Conservation (phyloP, 1,284 basidiomycete species). For the Apiotrichum gamsii region DNA sequence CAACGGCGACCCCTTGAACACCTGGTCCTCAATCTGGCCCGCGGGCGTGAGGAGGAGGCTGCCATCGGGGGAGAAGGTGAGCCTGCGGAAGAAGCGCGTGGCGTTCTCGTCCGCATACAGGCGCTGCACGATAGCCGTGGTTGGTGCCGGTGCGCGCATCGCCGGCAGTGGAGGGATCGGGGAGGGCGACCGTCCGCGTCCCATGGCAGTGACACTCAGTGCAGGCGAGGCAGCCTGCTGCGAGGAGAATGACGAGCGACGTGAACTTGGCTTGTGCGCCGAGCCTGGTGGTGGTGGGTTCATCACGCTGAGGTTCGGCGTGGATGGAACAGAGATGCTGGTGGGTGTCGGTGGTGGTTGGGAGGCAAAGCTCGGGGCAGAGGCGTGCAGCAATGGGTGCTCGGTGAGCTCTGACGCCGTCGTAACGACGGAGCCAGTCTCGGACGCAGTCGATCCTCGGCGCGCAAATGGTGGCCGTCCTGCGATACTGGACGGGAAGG, state of each 20-base stretch:
- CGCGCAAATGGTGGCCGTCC: slow-evolving; percentile 57
- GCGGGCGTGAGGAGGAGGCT: slow-evolving; percentile 88
- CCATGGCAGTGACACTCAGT: slow-evolving; percentile 31
- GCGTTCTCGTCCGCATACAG: slow-evolving; percentile 94
- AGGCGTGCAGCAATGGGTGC: slow-evolving; percentile 13
- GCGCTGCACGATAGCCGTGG: slow-evolving; percentile 49
- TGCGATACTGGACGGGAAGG: slow-evolving; percentile 29
- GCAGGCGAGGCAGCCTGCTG: slow-evolving; percentile 43
- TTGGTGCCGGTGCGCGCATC: slow-evolving; percentile 54
- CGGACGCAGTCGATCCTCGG: slow-evolving; percentile 66
- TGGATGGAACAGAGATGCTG: slow-evolving; percentile 38
- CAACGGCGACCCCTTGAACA: slow-evolving; percentile 52
- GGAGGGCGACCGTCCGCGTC: slow-evolving; percentile 69
- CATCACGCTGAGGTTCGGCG: slow-evolving; percentile 39
- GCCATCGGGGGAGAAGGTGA: slow-evolving; percentile 93
- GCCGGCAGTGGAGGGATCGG: slow-evolving; percentile 85
- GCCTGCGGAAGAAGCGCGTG: slow-evolving; percentile 89
- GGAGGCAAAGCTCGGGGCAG: background rate
- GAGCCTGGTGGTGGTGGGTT: slow-evolving; percentile 40
- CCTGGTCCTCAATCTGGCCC: slow-evolving; percentile 88
- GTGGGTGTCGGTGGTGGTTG: slow-evolving; percentile 27
- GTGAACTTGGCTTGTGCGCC: slow-evolving; percentile 52
- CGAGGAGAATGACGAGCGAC: slow-evolving; percentile 78
- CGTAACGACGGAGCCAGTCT: slow-evolving; percentile 59
- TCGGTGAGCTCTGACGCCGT: slow-evolving; percentile 53